Evolutionary conservation across 108 stramenopile genomes (phyloP).

Genomic region (Nannochloropsis granulata): DNA sequence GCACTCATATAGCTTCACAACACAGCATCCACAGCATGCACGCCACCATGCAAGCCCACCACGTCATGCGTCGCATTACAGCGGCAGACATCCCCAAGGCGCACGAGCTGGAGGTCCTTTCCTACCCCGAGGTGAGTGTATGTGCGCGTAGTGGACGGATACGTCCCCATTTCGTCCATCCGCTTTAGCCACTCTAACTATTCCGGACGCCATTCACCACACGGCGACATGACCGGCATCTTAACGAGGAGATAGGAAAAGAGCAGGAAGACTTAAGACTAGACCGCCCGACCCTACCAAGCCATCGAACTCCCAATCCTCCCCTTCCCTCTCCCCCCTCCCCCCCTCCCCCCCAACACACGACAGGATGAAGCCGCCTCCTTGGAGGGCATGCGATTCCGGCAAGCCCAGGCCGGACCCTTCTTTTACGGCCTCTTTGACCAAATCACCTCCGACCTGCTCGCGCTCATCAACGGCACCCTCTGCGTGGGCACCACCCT

Average conservation of each 20-base stretch:
- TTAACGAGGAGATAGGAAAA: too few relatives aligned
- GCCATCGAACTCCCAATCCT: too few relatives aligned
- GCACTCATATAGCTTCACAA: too few relatives aligned
- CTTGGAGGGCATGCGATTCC: constrained; percentile 55
- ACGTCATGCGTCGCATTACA: not conserved
- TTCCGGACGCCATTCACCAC: too few relatives aligned
- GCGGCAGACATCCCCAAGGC: not conserved
- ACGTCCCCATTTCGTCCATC: too few relatives aligned
- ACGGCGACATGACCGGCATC: too few relatives aligned
- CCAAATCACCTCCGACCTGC: constrained; percentile 27
- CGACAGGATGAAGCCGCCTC: constrained; percentile 55
- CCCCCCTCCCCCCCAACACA: constrained; percentile 14
- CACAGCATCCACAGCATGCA: not conserved
- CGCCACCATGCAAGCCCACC: not conserved
- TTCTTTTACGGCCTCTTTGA: constrained; percentile 34
- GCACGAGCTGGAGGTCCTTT: not conserved
- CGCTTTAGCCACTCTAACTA: too few relatives aligned
- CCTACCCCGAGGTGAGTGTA: not conserved
- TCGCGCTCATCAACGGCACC: constrained; percentile 69
- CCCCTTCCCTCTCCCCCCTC: not conserved
- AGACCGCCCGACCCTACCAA: too few relatives aligned
- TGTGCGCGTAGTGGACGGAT: too few relatives aligned
- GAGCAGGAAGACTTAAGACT: too few relatives aligned
- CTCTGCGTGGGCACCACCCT: constrained; percentile 43
- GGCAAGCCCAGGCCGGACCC: constrained; percentile 48